Conservation (phyloP, 139 green algal genomes). For the Ettlia oleoabundans region DNA sequence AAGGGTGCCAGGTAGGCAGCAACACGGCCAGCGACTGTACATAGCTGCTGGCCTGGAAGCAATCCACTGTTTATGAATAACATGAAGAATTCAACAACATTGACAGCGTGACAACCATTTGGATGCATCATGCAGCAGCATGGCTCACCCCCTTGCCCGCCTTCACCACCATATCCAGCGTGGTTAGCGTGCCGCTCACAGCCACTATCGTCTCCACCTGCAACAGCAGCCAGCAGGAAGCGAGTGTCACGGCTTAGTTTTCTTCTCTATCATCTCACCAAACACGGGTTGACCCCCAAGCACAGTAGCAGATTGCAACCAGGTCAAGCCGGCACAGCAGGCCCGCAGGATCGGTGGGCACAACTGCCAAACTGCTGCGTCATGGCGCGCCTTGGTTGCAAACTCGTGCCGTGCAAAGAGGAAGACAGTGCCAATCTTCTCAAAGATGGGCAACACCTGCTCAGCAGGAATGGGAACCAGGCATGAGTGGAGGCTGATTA, state of each 20-base stretch:
- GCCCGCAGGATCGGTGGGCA: no score
- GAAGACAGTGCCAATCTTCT: slow-evolving; percentile 53
- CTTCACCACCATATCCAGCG: slow-evolving; percentile 50
- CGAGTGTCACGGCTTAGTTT: background rate
- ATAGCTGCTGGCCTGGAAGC: no score
- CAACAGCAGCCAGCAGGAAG: background rate
- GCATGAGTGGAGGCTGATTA: background rate
- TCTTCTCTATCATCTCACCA: no score
- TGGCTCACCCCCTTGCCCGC: slow-evolving; percentile 53
- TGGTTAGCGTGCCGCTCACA: slow-evolving; percentile 8
- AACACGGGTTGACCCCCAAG: no score
- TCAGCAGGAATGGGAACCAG: background rate
- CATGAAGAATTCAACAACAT: no score
- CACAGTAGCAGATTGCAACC: no score
- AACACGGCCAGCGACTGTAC: no score
- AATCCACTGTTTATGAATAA: no score
- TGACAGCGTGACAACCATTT: no score
- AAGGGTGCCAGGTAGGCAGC: no score
- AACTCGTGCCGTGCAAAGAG: slow-evolving; percentile 53
- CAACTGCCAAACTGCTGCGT: no score
- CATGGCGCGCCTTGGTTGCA: slow-evolving; percentile 37
- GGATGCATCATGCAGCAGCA: background rate
- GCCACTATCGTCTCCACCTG: slow-evolving; percentile 45
- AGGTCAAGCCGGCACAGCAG: no score
- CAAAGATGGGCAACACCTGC: slow-evolving; percentile 49